These are phyloP conservation scores for Cucurbita argyrosperma DNA, from an alignment of 306 rosid species.

Conservation along the genomic window DNA sequence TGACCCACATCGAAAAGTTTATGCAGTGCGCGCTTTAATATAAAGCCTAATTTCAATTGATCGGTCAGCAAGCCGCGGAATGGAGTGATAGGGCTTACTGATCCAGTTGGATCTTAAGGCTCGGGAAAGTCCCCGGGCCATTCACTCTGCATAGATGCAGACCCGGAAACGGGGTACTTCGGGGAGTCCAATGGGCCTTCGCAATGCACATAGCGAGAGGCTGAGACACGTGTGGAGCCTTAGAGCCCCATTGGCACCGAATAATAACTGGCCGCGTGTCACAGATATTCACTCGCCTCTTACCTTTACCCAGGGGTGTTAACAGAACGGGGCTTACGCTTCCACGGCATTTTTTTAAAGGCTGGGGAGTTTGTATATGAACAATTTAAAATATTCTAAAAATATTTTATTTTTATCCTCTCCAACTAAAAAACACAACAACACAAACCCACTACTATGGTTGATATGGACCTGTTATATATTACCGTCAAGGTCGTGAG, in stretches of 20 bases:
- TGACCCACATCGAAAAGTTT: not conserved
- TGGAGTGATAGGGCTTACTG: not conserved
- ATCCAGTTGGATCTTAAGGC: accelerated
- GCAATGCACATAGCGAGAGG: not conserved
- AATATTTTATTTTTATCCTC: no score
- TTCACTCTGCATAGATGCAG: not conserved
- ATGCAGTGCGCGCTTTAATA: accelerated
- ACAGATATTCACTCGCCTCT: not conserved
- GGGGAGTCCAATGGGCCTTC: not conserved
- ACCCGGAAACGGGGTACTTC: not conserved
- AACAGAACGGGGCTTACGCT: not conserved
- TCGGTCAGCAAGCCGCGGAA: not conserved
- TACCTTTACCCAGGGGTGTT: accelerated
- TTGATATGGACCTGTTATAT: no score
- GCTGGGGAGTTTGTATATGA: no score
- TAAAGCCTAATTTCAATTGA: no score
- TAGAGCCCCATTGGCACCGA: not conserved
- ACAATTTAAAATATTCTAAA: no score
- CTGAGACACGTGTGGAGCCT: not conserved
- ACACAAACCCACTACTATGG: no score
- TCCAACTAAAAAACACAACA: no score
- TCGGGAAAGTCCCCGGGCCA: not conserved
- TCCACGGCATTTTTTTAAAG: not conserved
- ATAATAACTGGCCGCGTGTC: not conserved
- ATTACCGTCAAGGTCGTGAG: no score